Evolutionary conservation across 179 eudicot species (phyloP), one percentile per base, ranked within the genome.

Genomic region (Silene coronaria): DNA sequence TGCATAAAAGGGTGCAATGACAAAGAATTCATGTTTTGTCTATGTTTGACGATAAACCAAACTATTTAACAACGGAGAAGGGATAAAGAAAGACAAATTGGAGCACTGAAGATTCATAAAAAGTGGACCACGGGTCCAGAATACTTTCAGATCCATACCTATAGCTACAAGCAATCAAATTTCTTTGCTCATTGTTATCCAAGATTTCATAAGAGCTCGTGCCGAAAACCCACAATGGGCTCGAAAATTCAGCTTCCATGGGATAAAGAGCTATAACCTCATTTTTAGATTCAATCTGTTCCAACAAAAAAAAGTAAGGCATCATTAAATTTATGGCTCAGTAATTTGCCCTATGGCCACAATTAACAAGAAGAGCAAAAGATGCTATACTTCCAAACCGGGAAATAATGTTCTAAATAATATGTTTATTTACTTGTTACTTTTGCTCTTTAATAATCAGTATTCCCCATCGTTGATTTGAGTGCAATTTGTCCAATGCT

Each of bases 181-280:
- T 88, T 61, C 70, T 82, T 66, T 80, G 77, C 57, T 79, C 82
- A 7, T 77, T 69, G 58, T 80, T 77, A 67, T 73, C 83, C 72
- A 95, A 67, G 77, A 92, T 76, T 70, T 83, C 93, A 84, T 90
- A 95, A 10, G 97, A 92, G 70, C 76, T 90, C 82, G 86, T 87
- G 66, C 99, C 99, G 76, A 92, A 95, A 79, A 89, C 90, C 99
- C 99, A 95, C 48, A 92, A 80, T 21, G 99, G 97, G 81, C 83
- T 86, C n/a, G 97, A 73, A 77, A 95, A 95, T 86, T 95, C 97
- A 55, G 97, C 97, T 80, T 95, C 88, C 87, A 89, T 79, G 34
- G 93, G 78, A 84, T 87, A 87, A 38, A 95, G 83, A 17, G 95
- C 85, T 58, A 85, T 45, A 78, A 90, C 89, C 86, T 90, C 89